Conservation (phyloP, 2,329 filamentous ascomycete genomes). For the Geosmithia putterillii region DNA sequence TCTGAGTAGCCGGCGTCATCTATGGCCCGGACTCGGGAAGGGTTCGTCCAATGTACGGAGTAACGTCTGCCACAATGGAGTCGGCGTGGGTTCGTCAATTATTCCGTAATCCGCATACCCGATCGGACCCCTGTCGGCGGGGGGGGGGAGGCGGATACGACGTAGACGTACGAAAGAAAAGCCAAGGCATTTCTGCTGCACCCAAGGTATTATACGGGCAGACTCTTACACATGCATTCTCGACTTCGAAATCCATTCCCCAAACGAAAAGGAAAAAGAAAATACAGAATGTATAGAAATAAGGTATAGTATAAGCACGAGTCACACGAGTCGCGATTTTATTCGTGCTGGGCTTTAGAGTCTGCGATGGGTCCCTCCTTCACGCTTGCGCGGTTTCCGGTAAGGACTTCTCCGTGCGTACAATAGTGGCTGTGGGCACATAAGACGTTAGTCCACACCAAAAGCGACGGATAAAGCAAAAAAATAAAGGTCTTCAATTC, state of each 20-base stretch:
- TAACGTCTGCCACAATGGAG: no score
- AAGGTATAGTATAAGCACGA: background rate
- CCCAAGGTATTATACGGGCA: no score
- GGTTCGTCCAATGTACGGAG: no score
- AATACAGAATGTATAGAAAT: no score
- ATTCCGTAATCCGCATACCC: background rate
- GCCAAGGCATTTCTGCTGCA: no score
- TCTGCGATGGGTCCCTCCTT: background rate
- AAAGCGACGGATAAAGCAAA: background rate
- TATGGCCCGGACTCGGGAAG: no score
- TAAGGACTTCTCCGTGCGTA: background rate
- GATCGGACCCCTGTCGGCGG: background rate
- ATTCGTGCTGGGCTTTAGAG: background rate
- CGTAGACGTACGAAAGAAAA: no score
- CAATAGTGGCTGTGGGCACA: background rate
- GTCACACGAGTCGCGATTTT: background rate
- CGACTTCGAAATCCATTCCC: no score
- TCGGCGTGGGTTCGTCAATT: background rate
- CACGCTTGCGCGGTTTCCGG: slow-evolving; percentile 1
- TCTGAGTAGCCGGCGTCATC: no score
- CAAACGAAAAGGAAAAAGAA: background rate
- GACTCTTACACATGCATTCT: no score
- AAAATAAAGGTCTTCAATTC: background rate
- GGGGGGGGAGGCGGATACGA: background rate
- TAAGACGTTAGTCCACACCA: no score